Evolutionary conservation across 1,139 yeast genomes (phyloP).

Genomic region (Protomyces macrosporus): DNA sequence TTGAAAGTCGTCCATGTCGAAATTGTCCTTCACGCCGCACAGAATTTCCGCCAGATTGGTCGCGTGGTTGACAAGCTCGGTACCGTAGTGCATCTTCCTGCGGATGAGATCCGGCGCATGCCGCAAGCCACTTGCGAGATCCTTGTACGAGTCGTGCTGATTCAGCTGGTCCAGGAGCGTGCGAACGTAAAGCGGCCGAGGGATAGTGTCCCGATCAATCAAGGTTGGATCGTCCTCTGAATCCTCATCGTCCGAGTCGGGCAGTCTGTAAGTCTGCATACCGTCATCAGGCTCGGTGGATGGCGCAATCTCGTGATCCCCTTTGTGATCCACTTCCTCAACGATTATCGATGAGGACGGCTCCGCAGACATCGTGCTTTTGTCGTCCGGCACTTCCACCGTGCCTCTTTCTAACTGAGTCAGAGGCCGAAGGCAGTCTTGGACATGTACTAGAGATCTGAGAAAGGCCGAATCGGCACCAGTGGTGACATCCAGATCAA

Average conservation of each 20-base stretch:
- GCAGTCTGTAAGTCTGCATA: constrained; percentile 6
- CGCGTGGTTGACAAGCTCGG: constrained; percentile 13
- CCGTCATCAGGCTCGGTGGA: constrained; percentile 10
- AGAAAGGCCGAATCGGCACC: constrained; percentile 6
- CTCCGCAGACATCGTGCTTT: neutral
- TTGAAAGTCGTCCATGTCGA: constrained; percentile 22
- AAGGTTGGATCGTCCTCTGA: constrained; percentile 24
- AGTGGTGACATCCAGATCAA: constrained; percentile 16
- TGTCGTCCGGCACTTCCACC: neutral
- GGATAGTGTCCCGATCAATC: constrained; percentile 15
- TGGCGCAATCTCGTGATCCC: too few relatives aligned
- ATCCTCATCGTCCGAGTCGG: constrained; percentile 25
- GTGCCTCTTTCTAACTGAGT: neutral
- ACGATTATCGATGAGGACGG: neutral
- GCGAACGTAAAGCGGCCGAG: constrained; percentile 16
- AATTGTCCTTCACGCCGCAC: constrained; percentile 13
- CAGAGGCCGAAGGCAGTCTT: neutral
- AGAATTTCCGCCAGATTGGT: constrained; percentile 8
- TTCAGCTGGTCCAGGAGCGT: constrained; percentile 10
- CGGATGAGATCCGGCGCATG: constrained; percentile 6
- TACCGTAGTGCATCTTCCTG: constrained; percentile 10
- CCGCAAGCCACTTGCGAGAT: neutral
- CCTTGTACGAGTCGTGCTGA: constrained; percentile 11
- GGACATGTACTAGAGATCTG: constrained; percentile 3
- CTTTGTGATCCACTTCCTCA: neutral